phyloP scores from a whole-genome alignment of 2,329 filamentous ascomycete species.

The Sporothrix protearum region DNA sequence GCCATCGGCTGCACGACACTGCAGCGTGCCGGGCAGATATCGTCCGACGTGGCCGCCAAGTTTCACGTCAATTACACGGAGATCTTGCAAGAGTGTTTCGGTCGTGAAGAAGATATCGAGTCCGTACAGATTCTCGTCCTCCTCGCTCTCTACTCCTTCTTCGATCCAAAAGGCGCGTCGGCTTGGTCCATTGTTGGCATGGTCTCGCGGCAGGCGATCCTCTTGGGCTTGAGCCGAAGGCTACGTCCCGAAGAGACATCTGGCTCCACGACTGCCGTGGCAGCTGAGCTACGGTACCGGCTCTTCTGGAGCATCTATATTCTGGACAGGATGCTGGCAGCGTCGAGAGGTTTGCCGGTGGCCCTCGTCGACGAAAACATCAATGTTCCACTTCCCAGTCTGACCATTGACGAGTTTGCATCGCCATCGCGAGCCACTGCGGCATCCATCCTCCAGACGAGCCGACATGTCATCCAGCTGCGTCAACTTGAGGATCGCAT shows the following conservation, averaged over 20 bases:
- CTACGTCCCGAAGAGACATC: not conserved
- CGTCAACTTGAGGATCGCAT: conserved; percentile 45
- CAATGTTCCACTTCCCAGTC: conserved; percentile 42
- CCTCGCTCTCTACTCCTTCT: conserved; percentile 44
- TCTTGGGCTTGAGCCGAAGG: conserved; percentile 37
- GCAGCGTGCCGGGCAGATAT: conserved; percentile 42
- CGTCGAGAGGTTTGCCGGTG: conserved; percentile 41
- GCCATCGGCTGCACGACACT: conserved; percentile 46
- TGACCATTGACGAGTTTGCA: conserved; percentile 46
- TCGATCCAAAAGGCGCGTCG: conserved; percentile 40
- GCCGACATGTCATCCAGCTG: conserved; percentile 44
- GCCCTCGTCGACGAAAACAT: conserved; percentile 41
- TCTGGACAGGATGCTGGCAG: conserved; percentile 45
- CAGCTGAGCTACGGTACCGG: conserved; percentile 35
- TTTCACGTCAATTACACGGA: conserved; percentile 41
- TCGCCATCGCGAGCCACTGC: conserved; percentile 39
- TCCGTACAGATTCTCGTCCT: conserved; percentile 43
- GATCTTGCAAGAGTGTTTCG: conserved; percentile 42
- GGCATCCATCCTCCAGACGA: conserved; percentile 44
- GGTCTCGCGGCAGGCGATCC: conserved; percentile 39
- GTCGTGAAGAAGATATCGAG: conserved; percentile 35
- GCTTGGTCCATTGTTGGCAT: conserved; percentile 43
- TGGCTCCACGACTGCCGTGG: not conserved
- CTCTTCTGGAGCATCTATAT: conserved; percentile 47
- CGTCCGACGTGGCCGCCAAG: conserved; percentile 33